These are phyloP conservation scores for Piedraia hortae DNA, from an alignment of 2,329 filamentous ascomycete species.

Conservation along the genomic window DNA sequence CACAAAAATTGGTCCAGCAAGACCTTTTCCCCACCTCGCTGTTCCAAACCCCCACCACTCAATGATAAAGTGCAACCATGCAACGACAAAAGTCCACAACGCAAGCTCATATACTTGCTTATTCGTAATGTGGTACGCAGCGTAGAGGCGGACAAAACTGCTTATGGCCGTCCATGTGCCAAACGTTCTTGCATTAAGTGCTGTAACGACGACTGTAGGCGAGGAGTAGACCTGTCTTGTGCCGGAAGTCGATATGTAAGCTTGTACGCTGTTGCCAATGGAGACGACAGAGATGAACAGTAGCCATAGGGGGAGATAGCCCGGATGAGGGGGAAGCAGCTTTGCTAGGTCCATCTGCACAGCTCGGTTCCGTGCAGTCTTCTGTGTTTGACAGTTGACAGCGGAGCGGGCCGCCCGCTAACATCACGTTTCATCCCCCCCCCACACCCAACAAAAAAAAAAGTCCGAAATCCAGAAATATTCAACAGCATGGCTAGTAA, in stretches of 20 bases:
- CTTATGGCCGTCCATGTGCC: slow-evolving; percentile 70
- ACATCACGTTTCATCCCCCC: too few relatives aligned
- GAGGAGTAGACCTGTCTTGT: slow-evolving; percentile 55
- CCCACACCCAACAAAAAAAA: too few relatives aligned
- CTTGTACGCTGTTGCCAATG: slow-evolving; percentile 60
- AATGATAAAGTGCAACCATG: slow-evolving; percentile 47
- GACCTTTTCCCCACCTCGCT: slow-evolving; percentile 32
- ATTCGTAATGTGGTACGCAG: slow-evolving; percentile 53
- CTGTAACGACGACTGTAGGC: slow-evolving; percentile 29
- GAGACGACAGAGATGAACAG: slow-evolving; percentile 51
- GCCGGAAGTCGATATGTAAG: slow-evolving; percentile 53
- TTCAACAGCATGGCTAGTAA: too few relatives aligned
- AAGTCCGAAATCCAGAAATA: too few relatives aligned
- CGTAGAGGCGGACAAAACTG: slow-evolving; percentile 50
- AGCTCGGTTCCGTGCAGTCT: too few relatives aligned
- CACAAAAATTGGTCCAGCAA: slow-evolving; percentile 31
- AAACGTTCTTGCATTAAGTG: slow-evolving; percentile 53
- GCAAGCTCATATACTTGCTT: slow-evolving; percentile 52
- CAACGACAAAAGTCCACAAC: slow-evolving; percentile 56
- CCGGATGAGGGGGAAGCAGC: slow-evolving; percentile 20
- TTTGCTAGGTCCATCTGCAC: too few relatives aligned
- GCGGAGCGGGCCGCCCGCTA: too few relatives aligned
- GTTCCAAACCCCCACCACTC: slow-evolving; percentile 64
- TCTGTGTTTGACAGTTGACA: too few relatives aligned
- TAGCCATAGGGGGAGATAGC: slow-evolving; percentile 36